Percentiles rank a stretch among this genome's conserved stretches.
Conservation (phyloP, 495 filamentous ascomycete genomes). For the Margaritispora aquatica region DNA sequence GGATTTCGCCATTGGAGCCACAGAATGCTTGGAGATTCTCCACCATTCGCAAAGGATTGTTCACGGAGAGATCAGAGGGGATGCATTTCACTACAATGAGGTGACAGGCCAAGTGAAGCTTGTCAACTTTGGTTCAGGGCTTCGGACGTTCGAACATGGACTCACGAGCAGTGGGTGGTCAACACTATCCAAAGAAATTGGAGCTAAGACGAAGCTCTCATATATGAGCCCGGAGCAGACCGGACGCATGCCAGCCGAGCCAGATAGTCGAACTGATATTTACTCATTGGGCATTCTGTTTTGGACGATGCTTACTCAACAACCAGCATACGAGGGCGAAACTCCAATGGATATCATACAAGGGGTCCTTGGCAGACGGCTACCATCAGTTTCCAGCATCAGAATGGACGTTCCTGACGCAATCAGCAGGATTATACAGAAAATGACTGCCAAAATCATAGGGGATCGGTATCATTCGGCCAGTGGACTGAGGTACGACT, state of each 20-base stretch:
- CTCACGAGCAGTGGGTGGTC: conserved; percentile 81
- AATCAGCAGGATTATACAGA: conserved; percentile 73
- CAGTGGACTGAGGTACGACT: conserved; percentile 71
- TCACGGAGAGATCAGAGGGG: conserved; percentile 80
- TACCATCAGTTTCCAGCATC: conserved; percentile 66
- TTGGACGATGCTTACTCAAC: conserved; percentile 76
- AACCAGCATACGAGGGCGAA: conserved; percentile 67
- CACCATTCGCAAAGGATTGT: conserved; percentile 78
- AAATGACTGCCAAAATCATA: conserved; percentile 82
- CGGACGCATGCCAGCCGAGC: conserved; percentile 80
- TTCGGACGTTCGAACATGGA: conserved; percentile 81
- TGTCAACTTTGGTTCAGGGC: conserved; percentile 76
- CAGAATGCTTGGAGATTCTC: conserved; percentile 76
- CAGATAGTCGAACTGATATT: conserved; percentile 84
- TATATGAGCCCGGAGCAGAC: conserved; percentile 91
- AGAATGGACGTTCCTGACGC: conserved; percentile 76
- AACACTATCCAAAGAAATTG: conserved; percentile 67
- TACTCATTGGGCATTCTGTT: conserved; percentile 83
- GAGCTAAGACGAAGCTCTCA: conserved; percentile 76
- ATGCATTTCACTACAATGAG: conserved; percentile 78
- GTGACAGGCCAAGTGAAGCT: conserved; percentile 66
- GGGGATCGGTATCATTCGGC: conserved; percentile 80
- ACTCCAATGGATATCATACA: conserved; percentile 84
- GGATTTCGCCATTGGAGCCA: conserved; percentile 81
- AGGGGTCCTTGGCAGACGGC: conserved; percentile 68